These are phyloP conservation scores for Diplodia seriata DNA, from an alignment of 2,329 filamentous ascomycete genomes.

Conservation along the genomic window DNA sequence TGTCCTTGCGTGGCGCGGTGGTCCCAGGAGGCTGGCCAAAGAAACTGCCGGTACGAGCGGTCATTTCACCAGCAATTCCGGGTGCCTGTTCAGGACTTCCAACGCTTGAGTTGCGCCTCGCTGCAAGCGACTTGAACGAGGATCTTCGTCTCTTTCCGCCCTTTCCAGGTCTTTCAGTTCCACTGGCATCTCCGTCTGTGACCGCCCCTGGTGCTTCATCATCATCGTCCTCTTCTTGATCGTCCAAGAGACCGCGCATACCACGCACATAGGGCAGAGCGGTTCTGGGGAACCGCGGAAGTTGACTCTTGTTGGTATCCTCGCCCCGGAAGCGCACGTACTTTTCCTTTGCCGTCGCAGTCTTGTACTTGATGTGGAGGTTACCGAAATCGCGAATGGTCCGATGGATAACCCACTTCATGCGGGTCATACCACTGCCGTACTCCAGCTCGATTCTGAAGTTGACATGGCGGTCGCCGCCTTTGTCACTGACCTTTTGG, in stretches of 20 bases:
- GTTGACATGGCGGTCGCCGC: constrained; percentile 74
- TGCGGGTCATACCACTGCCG: constrained; percentile 90
- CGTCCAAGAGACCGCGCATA: constrained; percentile 68
- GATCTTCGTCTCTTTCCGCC: constrained; percentile 48
- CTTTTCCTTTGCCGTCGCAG: constrained; percentile 82
- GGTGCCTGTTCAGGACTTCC: constrained; percentile 42
- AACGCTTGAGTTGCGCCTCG: constrained; percentile 65
- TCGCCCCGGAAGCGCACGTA: constrained; percentile 74
- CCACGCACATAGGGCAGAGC: constrained; percentile 89
- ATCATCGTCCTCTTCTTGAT: constrained; percentile 74
- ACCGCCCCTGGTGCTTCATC: constrained; percentile 68
- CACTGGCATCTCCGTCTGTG: constrained; percentile 71
- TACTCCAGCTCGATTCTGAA: constrained; percentile 96
- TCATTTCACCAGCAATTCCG: constrained; percentile 38
- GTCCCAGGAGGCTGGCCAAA: constrained; percentile 42
- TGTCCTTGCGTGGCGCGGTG: constrained; percentile 53
- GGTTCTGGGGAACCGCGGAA: constrained; percentile 87
- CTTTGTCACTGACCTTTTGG: constrained; percentile 66
- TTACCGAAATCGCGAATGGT: constrained; percentile 91
- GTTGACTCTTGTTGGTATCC: constrained; percentile 71
- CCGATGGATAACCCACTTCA: constrained; percentile 93
- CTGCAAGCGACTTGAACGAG: constrained; percentile 63
- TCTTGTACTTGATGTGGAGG: constrained; percentile 90
- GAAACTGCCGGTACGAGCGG: constrained; percentile 49
- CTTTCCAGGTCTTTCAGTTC: constrained; percentile 66